phyloP scores from a whole-genome alignment of 176 grass and related monocot genomes.

The Oryza rufipogon region DNA sequence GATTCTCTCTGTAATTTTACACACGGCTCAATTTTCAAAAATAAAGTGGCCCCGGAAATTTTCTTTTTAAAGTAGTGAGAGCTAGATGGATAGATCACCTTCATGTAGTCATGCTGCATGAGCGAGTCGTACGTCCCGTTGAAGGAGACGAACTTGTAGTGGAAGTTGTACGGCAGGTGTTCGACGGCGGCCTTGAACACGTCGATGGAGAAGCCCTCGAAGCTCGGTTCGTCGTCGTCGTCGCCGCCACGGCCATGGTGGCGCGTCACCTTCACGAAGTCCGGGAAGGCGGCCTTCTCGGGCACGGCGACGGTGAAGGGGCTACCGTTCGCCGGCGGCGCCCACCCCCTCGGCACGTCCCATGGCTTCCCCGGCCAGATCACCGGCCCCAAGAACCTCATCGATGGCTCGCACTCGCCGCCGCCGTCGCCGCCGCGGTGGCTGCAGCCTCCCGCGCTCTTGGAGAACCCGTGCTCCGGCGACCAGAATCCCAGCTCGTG shows the following conservation, averaged over 20 bases:
- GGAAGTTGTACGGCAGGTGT: neutral
- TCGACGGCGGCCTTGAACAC: neutral
- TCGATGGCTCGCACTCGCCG: neutral
- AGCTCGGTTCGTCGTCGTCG: neutral
- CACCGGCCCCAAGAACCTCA: neutral
- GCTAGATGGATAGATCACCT: neutral
- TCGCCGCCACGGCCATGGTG: neutral
- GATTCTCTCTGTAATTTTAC: too few relatives aligned
- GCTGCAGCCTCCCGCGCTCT: neutral
- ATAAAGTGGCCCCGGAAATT: too few relatives aligned
- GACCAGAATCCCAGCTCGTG: slow-evolving; percentile 5
- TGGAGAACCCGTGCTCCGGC: neutral
- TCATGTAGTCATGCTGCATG: neutral
- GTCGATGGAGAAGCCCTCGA: neutral
- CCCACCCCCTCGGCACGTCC: slow-evolving; percentile 9
- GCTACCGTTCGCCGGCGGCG: neutral
- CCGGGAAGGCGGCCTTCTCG: neutral
- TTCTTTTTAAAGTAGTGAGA: too few relatives aligned
- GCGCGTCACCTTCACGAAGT: neutral
- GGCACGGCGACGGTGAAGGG: neutral
- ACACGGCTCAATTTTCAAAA: too few relatives aligned
- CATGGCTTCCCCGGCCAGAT: slow-evolving; percentile 2
- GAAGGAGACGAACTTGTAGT: neutral
- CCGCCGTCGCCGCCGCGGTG: neutral
- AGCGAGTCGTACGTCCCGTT: neutral